Evolutionary conservation across 2,329 filamentous ascomycete genomes (phyloP), one percentile per base, ranked within the genome.

Genomic region (Sordariomycetes sp.): DNA sequence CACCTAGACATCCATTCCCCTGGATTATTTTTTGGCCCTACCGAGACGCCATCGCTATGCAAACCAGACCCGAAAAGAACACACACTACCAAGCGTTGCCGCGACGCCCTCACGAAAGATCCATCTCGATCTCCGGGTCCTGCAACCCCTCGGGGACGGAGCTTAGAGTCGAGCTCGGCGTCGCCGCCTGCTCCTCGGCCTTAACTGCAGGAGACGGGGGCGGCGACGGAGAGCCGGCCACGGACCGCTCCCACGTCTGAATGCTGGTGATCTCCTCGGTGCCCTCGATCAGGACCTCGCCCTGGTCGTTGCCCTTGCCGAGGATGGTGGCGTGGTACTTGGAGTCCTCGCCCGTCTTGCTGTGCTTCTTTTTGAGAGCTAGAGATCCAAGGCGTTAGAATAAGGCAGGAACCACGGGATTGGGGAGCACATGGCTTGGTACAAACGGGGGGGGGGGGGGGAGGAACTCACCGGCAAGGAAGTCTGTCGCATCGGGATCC

Each of bases 351-450:
- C 88, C 89, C 1, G 88, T 89, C 65, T 94, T 95, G 73, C 87
- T 91, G 70, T 96, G 89, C 68, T 95, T 96, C 73, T 92, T 94
- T 72, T 96, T 97, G 50, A 97, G 75, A 4, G 85, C 88, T 89
- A 32, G 14, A 2, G 12, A 48, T 35, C 18, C 18, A 32, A 58
- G 66, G 12, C 12, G 54, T 67, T 57, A 66, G 57, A 28, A 48
- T 54, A 20, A 5, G 54, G 57, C 24, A 50, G 20, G 50, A 34
- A 64, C 63, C n/a, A 20, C 12, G 18, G 18, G 20, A 40, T 52
- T 56, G 22, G 34, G 55, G 18, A 55, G 37, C 34, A 57, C 18
- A n/a, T 6, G 35, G 34, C 34, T 6, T n/a, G n/a, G n/a, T n/a
- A n/a, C n/a, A n/a, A n/a, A 18, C 35, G 12, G 28, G 20, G 43